Percentiles rank a stretch among this genome's conserved stretches.
These are phyloP conservation scores for Beta lomatogona DNA, from an alignment of 179 eudicot species.

Conservation along the genomic window DNA sequence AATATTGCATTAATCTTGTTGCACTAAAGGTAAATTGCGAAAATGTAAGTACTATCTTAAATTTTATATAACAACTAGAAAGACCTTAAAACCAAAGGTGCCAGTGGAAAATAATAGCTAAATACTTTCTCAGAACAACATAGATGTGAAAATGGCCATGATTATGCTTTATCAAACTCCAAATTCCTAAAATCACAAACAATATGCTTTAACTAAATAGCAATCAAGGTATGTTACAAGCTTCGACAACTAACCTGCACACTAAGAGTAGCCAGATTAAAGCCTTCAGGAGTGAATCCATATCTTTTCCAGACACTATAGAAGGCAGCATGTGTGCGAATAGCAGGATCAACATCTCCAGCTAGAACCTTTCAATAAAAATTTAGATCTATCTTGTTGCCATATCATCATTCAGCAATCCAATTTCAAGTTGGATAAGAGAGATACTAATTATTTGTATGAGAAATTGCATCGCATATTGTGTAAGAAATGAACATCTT, in stretches of 20 bases:
- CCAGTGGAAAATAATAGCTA: neutral
- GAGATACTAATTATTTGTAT: slow-evolving; percentile 1
- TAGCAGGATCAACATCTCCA: slow-evolving; percentile 98
- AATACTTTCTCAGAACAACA: neutral
- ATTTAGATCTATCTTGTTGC: slow-evolving; percentile 36
- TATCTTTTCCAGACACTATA: slow-evolving; percentile 94
- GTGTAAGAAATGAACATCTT: slow-evolving; percentile 14
- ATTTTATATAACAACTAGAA: neutral
- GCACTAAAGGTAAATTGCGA: neutral
- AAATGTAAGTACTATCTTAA: neutral
- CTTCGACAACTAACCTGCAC: slow-evolving; percentile 67
- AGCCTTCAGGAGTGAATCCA: slow-evolving; percentile 98
- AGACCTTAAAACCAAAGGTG: neutral
- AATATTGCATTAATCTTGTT: too few relatives aligned
- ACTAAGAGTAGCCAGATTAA: slow-evolving; percentile 87
- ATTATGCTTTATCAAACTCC: neutral
- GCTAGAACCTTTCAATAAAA: slow-evolving; percentile 77
- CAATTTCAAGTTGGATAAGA: slow-evolving; percentile 22
- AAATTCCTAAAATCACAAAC: neutral
- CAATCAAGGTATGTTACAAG: neutral
- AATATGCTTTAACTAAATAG: neutral
- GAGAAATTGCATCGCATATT: slow-evolving; percentile 11
- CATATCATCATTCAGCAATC: slow-evolving; percentile 25
- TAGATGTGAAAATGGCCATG: neutral
- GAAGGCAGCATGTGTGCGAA: slow-evolving; percentile 94